Base-by-base conservation (phyloP, 768 basidiomycete genomes). In the Multifurca ochricompacta region DNA sequence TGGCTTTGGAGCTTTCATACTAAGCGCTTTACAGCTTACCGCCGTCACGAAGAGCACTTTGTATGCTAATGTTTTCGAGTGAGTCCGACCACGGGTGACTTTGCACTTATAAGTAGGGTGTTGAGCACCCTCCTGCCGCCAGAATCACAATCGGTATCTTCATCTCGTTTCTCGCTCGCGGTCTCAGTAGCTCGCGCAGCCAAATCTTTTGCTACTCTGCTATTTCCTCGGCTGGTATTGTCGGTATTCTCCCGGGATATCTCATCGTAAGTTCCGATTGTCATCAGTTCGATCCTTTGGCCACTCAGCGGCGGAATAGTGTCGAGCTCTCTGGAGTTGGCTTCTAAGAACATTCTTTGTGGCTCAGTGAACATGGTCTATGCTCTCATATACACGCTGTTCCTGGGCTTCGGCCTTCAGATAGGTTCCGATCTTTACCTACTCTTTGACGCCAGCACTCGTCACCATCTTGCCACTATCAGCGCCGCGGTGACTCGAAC, bases 61-160 rank as follows among this genome's bases (percentile, higher is more conserved):
- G 65, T 92, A 91, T 66, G 87, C 89, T 43, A 92, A 91, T 63
- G 89, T 94, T 48, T 94, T 92, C 60, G 92, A 95, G 92, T 92
- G 64, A 67, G 85, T 73, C 44, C 37, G 7, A 39, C 30, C 21
- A 53, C 32, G 4, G 48, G 27, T 48, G 34, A 9, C 50, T 16
- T 21, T 5, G 13, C 27, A 10, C 9, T 4, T 9, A 6, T 42
- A 10, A 6, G 9, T 45, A n/a, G 48, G 6, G 1, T 48, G 43
- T 31, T 56, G 37, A 56, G 7, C 47, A 65, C 59, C 16, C 21
- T 34, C 25, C 48, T n/a, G 28, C 49, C n/a, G 37, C 27, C 35
- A 92, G 90, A 64, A 89, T 92, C 57, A 87, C 86, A 0, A 81
- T 87, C 19, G 85, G 87, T 1, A 89, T 89, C 53, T 66, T 87